Evolutionary conservation across 345 rosid species (phyloP).

Genomic region (Geranium brycei): DNA sequence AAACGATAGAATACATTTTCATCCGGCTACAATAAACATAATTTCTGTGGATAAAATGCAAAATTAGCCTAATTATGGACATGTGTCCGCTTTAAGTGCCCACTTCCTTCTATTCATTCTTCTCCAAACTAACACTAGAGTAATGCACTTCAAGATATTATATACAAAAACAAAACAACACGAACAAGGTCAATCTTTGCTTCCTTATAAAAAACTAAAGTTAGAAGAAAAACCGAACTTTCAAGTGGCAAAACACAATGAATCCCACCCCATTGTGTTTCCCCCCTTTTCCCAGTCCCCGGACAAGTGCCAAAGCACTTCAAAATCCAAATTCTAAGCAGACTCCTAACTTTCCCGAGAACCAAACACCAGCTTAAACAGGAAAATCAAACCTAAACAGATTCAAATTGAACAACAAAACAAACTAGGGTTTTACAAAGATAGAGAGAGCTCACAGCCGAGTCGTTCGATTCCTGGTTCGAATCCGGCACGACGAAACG

Average conservation of each 20-base stretch:
- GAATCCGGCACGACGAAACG: conserved; percentile 49
- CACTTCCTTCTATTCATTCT: background rate
- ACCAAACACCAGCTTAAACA: background rate
- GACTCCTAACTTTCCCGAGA: background rate
- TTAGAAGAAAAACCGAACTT: no score
- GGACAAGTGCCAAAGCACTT: background rate
- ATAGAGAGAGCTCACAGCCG: conserved; percentile 38
- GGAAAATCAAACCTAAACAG: background rate
- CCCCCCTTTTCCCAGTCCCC: background rate
- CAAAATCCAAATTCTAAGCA: background rate
- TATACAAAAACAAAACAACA: background rate
- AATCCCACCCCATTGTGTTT: no score
- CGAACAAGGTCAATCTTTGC: background rate
- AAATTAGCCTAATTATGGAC: background rate
- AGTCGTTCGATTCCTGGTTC: conserved; percentile 33
- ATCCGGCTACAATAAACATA: background rate
- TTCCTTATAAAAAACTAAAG: background rate
- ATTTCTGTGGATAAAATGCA: background rate
- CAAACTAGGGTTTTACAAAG: conserved; percentile 14
- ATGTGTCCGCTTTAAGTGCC: no score
- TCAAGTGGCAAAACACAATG: background rate
- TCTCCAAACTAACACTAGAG: background rate
- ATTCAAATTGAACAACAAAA: background rate
- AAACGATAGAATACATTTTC: no score
- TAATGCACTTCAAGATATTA: background rate